These are phyloP conservation scores for Penicillium paxilli DNA, from an alignment of 495 filamentous ascomycete genomes.

Conservation along the genomic window DNA sequence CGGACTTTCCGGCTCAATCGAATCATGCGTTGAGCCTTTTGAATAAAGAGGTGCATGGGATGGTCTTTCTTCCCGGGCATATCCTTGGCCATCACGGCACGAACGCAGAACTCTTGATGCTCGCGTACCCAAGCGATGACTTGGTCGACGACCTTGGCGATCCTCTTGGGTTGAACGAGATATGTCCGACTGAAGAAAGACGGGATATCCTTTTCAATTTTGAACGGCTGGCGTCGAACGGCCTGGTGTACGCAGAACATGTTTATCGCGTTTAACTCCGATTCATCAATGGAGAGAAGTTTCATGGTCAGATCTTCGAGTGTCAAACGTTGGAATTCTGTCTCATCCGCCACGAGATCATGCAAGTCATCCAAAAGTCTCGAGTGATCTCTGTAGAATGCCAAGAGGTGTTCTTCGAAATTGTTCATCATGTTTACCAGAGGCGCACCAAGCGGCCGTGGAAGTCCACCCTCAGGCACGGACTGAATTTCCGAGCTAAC, in stretches of 20 bases:
- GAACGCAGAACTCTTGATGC: conserved; percentile 49
- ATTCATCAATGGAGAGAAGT: conserved; percentile 42
- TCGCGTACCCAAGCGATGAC: conserved; percentile 59
- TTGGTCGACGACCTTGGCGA: conserved; percentile 42
- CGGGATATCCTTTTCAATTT: conserved; percentile 49
- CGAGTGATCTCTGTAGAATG: conserved; percentile 47
- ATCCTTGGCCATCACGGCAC: conserved; percentile 23
- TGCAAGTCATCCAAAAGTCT: conserved; percentile 51
- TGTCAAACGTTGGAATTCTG: conserved; percentile 53
- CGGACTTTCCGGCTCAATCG: conserved; percentile 64
- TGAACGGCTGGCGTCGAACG: conserved; percentile 38
- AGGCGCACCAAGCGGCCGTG: conserved; percentile 34
- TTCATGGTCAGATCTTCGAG: conserved; percentile 62
- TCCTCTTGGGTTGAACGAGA: conserved; percentile 50
- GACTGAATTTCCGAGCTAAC: conserved; percentile 42
- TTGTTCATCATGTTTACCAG: conserved; percentile 33
- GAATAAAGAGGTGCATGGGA: conserved; percentile 58
- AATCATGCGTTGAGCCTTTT: conserved; percentile 65
- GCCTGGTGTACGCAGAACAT: conserved; percentile 70
- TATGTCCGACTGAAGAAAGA: conserved; percentile 43
- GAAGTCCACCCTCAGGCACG: conserved; percentile 44
- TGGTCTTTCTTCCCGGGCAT: conserved; percentile 22
- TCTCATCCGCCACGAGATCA: conserved; percentile 43
- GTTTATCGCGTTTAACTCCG: conserved; percentile 48
- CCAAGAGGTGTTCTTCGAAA: conserved; percentile 29